A percentile compares a stretch with the other conserved stretches of the same genome.
These are phyloP conservation scores for Stephanodiscus minutulus DNA, from an alignment of 108 stramenopile genomes.

Conservation along the genomic window DNA sequence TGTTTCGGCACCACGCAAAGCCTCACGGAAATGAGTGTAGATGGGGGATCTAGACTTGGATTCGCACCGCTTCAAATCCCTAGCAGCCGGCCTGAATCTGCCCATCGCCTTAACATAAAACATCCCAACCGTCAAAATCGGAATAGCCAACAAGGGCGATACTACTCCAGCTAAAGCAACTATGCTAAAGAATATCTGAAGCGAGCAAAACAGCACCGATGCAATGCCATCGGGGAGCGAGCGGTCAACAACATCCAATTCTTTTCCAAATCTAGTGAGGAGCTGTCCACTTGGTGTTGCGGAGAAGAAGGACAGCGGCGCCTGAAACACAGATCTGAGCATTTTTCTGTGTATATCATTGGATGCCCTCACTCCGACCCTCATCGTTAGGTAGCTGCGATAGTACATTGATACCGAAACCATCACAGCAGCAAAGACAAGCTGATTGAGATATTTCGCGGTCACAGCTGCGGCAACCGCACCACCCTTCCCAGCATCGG, in stretches of 20 bases:
- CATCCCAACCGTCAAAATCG: neutral
- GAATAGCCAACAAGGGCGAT: conserved; percentile 41
- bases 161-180: conserved; percentile 80
- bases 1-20: conserved; percentile 82
- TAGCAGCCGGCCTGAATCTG: conserved; percentile 72
- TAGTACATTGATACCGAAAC: conserved; percentile 73
- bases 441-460: conserved; percentile 53
- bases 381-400: conserved; percentile 71
- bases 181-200: conserved; percentile 65
- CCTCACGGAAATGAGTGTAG: conserved; percentile 94
- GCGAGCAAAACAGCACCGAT: conserved; percentile 68
- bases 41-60: conserved; percentile 89
- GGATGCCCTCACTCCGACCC: conserved; percentile 68
- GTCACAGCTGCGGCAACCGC: conserved; percentile 59
- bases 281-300: conserved; percentile 91
- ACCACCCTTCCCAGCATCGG: conserved; percentile 55
- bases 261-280: conserved; percentile 88
- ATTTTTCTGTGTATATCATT: conserved; percentile 67
- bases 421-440: conserved; percentile 70
- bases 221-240: conserved; percentile 72
- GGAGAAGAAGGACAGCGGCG: conserved; percentile 93
- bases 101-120: conserved; percentile 61
- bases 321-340: conserved; percentile 80
- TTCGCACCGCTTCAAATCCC: conserved; percentile 88
- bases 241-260: conserved; percentile 78